Percentiles rank a stretch among this genome's conserved stretches.
These are phyloP conservation scores for Coniosporium apollinis DNA, from an alignment of 495 filamentous ascomycete species.

Conservation along the genomic window DNA sequence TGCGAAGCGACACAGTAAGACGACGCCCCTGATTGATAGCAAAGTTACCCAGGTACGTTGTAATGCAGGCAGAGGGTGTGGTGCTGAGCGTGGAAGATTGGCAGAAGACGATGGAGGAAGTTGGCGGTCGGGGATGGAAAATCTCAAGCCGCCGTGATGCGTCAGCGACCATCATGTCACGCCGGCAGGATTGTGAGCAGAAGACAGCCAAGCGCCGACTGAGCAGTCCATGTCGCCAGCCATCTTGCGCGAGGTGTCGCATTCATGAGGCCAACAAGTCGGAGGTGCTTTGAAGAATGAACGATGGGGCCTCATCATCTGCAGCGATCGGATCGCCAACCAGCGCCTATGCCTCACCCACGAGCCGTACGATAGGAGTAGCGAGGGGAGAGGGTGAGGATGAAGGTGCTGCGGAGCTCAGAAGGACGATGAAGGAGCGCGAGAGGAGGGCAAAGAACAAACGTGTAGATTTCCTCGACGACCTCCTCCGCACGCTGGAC, in stretches of 20 bases:
- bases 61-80: no score
- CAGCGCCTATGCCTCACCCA: constrained; percentile 15
- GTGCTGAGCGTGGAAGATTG: no score
- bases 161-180: no score
- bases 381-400: constrained; percentile 1
- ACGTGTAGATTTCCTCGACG: constrained; percentile 32
- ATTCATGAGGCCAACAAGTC: neutral
- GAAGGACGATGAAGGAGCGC: constrained; percentile 5
- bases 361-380: constrained; percentile 1
- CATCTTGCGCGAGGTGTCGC: no score
- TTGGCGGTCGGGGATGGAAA: no score
- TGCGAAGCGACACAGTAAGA: no score
- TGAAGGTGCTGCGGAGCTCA: constrained; percentile 1
- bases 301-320: constrained; percentile 46
- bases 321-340: constrained; percentile 15
- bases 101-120: no score
- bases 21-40: no score
- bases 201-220: no score
- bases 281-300: constrained; percentile 27
- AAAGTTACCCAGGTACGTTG: no score
- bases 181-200: no score
- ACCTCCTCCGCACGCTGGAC: constrained; percentile 55
- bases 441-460: constrained; percentile 21
- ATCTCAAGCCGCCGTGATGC: no score
- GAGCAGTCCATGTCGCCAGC: constrained; percentile 23